Conservation (phyloP, 2,329 filamentous ascomycete genomes). For the Arthroderma uncinatum region DNA sequence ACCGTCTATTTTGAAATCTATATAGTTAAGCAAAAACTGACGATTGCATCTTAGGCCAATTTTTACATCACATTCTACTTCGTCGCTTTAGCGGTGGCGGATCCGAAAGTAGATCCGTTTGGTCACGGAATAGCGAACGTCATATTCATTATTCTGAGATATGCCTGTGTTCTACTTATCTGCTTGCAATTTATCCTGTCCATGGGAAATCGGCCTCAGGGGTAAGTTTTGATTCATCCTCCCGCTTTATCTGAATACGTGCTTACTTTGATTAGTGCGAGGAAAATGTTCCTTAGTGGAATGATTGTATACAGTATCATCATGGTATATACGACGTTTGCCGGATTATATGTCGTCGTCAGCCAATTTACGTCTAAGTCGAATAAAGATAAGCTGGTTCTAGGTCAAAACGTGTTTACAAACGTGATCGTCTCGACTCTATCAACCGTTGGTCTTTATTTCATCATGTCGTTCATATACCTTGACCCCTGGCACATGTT, state of each 20-base stretch:
- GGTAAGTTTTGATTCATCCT: constrained; percentile 34
- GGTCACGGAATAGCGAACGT: constrained; percentile 72
- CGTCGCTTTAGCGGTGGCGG: constrained; percentile 78
- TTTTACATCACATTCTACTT: constrained; percentile 99
- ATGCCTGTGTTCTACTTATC: constrained; percentile 76
- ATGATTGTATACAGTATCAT: constrained; percentile 89
- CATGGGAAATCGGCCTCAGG: constrained; percentile 91
- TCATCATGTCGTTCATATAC: constrained; percentile 92
- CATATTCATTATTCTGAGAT: constrained; percentile 79
- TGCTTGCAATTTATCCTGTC: constrained; percentile 92
- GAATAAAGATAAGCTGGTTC: constrained; percentile 36
- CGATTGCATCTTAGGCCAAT: constrained; percentile 51
- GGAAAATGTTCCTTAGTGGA: constrained; percentile 74
- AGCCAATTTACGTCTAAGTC: constrained; percentile 54
- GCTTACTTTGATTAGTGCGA: constrained; percentile 42
- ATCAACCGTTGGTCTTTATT: constrained; percentile 86
- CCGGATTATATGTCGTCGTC: constrained; percentile 76
- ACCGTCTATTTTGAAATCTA: constrained; percentile 14
- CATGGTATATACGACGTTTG: constrained; percentile 92
- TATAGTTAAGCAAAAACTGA: constrained; percentile 11
- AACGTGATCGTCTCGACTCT: constrained; percentile 85
- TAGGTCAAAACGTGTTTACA: constrained; percentile 86
- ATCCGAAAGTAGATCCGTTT: constrained; percentile 74
- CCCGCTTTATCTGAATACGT: not conserved
- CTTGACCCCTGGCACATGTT: constrained; percentile 99